Evolutionary conservation across 2,329 filamentous ascomycete species (phyloP), one percentile per base, ranked within the genome.

Genomic region (Ilyonectria sp.): DNA sequence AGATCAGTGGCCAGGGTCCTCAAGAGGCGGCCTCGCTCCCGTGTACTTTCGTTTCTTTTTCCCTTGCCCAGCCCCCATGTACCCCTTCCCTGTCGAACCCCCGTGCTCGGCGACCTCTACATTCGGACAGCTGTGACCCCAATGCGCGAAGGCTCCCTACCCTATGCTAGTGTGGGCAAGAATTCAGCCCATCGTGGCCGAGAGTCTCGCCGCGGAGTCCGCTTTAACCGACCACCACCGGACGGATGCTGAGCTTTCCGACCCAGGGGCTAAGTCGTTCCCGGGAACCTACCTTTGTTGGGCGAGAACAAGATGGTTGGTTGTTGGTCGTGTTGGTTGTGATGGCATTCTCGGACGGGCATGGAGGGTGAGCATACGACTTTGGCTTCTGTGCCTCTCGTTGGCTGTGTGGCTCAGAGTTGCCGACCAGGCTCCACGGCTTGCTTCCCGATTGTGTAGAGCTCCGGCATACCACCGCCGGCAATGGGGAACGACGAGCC

Each of bases 161-260:
- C 58, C 53, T 65, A 53, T 65, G 65, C 60, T 63, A 60, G 69
- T 53, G 65, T 55, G 62, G 44, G 71, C 69, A 60, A 69, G 60
- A 74, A 67, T 66, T 63, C 70, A 71, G 63, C 65, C 65, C 53
- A 72, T 69, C 69, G 26, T 49, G 68, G 70, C 73, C 73, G 71
- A 75, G 69, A 74, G 68, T 75, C 63, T 70, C 63, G 70, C 73
- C 73, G 71, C 69, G 61, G 60, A 69, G 58, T 63, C 64, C 69
- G 65, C 65, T 62, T 68, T 74, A 74, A 65, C 69, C 66, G 71
- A 67, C 62, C 65, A 23, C 58, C 46, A 52, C 40, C 44, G 23
- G 53, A 44, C 53, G 63, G 63, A 43, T 50, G 52, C 52, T 57
- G 43, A 35, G 44, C 37, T 49, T 46, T 46, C 63, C 46, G 63